Conservation (phyloP, 1,139 yeast genomes). For the Zygosaccharomyces pseudobailii region DNA sequence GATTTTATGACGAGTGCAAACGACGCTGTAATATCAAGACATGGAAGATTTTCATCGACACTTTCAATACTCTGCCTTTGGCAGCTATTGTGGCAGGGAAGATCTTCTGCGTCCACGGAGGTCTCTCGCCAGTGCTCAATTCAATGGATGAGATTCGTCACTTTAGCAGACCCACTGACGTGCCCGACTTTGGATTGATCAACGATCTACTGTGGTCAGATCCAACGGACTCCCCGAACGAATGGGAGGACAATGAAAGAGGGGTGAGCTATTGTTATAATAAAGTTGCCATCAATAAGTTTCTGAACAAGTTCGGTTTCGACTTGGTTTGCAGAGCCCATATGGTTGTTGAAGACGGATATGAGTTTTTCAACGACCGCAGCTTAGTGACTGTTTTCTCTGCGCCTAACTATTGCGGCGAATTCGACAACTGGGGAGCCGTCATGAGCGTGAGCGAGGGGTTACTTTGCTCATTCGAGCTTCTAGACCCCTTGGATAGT, state of each 20-base stretch:
- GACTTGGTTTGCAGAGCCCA: slow-evolving; percentile 96
- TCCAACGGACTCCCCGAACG: slow-evolving; percentile 90
- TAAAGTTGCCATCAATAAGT: slow-evolving; percentile 87
- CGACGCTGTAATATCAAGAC: slow-evolving; percentile 87
- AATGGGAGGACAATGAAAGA: slow-evolving; percentile 97
- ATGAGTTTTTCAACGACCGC: slow-evolving; percentile 91
- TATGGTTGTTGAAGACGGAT: slow-evolving; percentile 98
- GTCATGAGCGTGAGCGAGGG: slow-evolving; percentile 97
- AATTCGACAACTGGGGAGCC: slow-evolving; percentile 98
- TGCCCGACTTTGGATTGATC: slow-evolving; percentile 89
- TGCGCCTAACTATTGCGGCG: slow-evolving; percentile 98
- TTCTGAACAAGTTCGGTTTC: slow-evolving; percentile 79
- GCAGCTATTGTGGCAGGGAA: slow-evolving; percentile 96
- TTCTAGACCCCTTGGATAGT: slow-evolving; percentile 89
- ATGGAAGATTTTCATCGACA: slow-evolving; percentile 90
- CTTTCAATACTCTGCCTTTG: slow-evolving; percentile 88
- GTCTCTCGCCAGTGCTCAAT: slow-evolving; percentile 84
- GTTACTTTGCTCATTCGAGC: slow-evolving; percentile 83
- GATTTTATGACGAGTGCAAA: slow-evolving; percentile 96
- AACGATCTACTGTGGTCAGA: slow-evolving; percentile 95
- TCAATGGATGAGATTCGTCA: slow-evolving; percentile 88
- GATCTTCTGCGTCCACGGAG: slow-evolving; percentile 97
- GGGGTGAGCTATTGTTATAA: slow-evolving; percentile 97
- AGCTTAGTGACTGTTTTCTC: slow-evolving; percentile 91
- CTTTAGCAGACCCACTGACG: slow-evolving; percentile 93